Evolutionary conservation across 495 filamentous ascomycete species (phyloP).

Genomic region (Podospora didyma): DNA sequence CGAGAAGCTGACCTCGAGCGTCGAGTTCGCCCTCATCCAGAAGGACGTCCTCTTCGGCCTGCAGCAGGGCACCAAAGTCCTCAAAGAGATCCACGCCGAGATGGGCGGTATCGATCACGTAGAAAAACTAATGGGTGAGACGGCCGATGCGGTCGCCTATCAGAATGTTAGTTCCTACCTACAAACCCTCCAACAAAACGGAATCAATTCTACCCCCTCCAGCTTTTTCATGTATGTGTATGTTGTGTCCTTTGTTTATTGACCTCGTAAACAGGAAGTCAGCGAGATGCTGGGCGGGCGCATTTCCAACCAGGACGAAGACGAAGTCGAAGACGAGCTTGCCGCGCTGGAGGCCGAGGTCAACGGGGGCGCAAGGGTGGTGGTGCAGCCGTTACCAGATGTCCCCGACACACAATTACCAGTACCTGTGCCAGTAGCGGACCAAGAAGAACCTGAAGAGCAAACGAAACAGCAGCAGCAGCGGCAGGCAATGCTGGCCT

Average conservation of each 20-base stretch:
- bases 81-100: slow-evolving; percentile 87
- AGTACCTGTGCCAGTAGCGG: slow-evolving; percentile 21
- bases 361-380: neutral
- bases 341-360: slow-evolving; percentile 72
- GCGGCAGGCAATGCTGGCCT: slow-evolving; percentile 45
- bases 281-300: slow-evolving; percentile 82
- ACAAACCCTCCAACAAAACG: too few species aligned
- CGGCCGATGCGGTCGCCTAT: slow-evolving; percentile 80
- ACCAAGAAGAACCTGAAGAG: slow-evolving; percentile 20
- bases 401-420: slow-evolving; percentile 50
- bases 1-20: slow-evolving; percentile 74
- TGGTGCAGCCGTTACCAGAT: slow-evolving; percentile 47
- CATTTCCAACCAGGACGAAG: slow-evolving; percentile 90
- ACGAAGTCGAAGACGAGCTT: slow-evolving; percentile 95
- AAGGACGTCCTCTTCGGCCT: slow-evolving; percentile 91
- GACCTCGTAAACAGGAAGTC: slow-evolving; percentile 75
- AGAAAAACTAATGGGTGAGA: slow-evolving; percentile 90
- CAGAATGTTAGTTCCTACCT: slow-evolving; percentile 59
- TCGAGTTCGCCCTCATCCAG: slow-evolving; percentile 93
- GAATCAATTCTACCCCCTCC: too few species aligned
- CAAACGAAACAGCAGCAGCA: slow-evolving; percentile 14
- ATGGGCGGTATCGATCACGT: slow-evolving; percentile 94
- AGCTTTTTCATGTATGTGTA: too few species aligned
- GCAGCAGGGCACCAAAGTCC: slow-evolving; percentile 84
- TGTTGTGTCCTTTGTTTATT: too few species aligned